phyloP scores from a whole-genome alignment of 345 rosid species.

The Euphorbia peplus region DNA sequence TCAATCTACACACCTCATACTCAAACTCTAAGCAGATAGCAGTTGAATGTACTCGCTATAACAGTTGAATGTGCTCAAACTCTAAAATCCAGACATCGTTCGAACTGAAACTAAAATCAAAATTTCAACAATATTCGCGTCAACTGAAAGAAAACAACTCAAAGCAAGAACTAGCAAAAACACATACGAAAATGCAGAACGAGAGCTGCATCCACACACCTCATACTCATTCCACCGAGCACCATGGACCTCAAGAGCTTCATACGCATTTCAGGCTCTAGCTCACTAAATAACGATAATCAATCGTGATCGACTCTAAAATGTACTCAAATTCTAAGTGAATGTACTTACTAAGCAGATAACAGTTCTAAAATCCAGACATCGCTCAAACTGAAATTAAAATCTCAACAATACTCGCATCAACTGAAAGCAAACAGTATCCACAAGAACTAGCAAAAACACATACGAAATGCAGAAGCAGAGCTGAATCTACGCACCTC shows the following conservation, averaged over 20 bases:
- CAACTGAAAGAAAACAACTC: neutral
- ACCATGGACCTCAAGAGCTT: too few species aligned
- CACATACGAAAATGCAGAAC: neutral
- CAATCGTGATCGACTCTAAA: neutral
- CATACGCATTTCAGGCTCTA: neutral
- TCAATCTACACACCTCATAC: too few species aligned
- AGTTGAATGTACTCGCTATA: too few species aligned
- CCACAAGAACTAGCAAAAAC: neutral
- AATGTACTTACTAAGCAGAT: neutral
- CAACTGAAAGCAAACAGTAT: neutral
- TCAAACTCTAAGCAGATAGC: neutral
- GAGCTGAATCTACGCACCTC: slow-evolving; percentile 41
- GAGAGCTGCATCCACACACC: slow-evolving; percentile 30
- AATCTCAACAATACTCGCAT: neutral
- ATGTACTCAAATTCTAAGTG: too few species aligned
- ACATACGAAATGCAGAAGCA: neutral
- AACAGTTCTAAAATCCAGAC: neutral
- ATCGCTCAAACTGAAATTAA: neutral
- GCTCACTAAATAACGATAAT: neutral
- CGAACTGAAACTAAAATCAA: neutral
- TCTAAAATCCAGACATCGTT: neutral
- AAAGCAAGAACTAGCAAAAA: neutral
- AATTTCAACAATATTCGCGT: neutral
- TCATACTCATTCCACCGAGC: too few species aligned
- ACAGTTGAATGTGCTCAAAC: neutral